phyloP scores from a whole-genome alignment of 78 protist species.

The Bigelowiella natans region DNA sequence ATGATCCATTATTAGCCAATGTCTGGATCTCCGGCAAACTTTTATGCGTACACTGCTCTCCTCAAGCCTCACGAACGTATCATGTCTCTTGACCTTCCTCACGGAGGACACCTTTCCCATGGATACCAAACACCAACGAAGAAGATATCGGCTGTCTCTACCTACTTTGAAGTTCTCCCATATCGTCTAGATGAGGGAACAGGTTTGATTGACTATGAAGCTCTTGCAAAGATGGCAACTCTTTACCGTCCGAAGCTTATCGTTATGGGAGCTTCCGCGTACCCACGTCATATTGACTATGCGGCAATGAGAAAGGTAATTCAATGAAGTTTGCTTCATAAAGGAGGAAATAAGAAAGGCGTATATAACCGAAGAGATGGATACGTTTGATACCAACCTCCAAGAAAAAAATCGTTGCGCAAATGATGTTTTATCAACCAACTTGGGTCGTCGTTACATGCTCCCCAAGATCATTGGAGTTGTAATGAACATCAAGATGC shows the following conservation, averaged over 20 bases:
- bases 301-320: conserved; percentile 59
- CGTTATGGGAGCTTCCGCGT: conserved; percentile 87
- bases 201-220: conserved; percentile 93
- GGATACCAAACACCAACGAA: conserved; percentile 83
- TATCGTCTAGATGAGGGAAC: conserved; percentile 75
- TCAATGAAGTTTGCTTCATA: no score
- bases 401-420: no score
- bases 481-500: no score
- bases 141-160: conserved; percentile 80
- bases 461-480: no score
- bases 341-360: neutral
- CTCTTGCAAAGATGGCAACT: conserved; percentile 64
- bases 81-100: conserved; percentile 96
- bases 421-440: no score
- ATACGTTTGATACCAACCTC: neutral
- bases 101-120: conserved; percentile 96
- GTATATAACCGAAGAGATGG: neutral
- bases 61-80: conserved; percentile 94
- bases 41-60: conserved; percentile 81
- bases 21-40: conserved; percentile 85
- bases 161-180: conserved; percentile 94
- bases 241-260: conserved; percentile 91
- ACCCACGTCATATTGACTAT: conserved; percentile 93
- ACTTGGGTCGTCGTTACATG: no score
- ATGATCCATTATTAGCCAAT: no score